phyloP scores from a whole-genome alignment of 2,329 filamentous ascomycete species.

The Alternaria dauci region DNA sequence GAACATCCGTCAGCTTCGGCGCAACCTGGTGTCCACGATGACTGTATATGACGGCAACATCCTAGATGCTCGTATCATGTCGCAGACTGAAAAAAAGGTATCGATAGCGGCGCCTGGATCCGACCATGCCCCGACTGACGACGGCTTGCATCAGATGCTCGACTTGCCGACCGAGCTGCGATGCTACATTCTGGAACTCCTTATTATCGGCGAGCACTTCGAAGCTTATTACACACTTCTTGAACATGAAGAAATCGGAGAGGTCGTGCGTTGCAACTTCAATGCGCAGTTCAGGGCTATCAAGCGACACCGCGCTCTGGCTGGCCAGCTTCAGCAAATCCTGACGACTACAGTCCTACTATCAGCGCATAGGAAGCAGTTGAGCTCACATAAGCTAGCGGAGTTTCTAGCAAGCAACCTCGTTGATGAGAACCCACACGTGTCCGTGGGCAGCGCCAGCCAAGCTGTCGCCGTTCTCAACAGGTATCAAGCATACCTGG shows the following conservation, averaged over 20 bases:
- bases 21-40: not conserved
- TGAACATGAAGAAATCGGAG: slow-evolving; percentile 1
- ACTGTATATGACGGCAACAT: not conserved
- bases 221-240: slow-evolving; percentile 2
- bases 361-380: not conserved
- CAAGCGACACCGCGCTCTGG: not conserved
- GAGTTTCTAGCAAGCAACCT: not conserved
- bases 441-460: not conserved
- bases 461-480: not conserved
- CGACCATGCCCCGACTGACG: not conserved
- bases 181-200: not conserved
- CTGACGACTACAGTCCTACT: not conserved
- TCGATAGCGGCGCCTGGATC: not conserved
- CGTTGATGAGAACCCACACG: not conserved
- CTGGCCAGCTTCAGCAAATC: slow-evolving; percentile 7
- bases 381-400: not conserved
- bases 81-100: not conserved
- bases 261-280: slow-evolving; percentile 10
- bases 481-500: not conserved
- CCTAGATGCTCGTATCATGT: not conserved
- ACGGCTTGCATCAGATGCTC: not conserved
- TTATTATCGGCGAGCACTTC: not conserved
- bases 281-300: slow-evolving; percentile 1
- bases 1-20: rapidly evolving
- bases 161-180: slow-evolving; percentile 1